phyloP scores from a whole-genome alignment of 2,329 filamentous ascomycete species.

The Calycina herbarum region DNA sequence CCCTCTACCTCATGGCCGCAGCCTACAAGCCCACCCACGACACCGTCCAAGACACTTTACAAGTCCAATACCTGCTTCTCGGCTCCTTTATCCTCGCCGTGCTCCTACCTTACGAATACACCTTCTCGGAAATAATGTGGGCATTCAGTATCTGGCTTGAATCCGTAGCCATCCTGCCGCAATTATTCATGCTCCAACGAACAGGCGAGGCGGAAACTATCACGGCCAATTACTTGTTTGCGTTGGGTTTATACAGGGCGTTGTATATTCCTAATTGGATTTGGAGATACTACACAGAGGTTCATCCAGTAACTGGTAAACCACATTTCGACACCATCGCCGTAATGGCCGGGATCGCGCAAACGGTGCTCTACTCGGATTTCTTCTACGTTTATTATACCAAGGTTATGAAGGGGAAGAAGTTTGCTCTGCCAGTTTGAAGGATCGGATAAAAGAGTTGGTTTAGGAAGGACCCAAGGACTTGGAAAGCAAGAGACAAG shows the following conservation, averaged over 20 bases:
- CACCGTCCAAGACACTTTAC: conserved; percentile 95
- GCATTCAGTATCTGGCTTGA: conserved; percentile 98
- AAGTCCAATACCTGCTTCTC: conserved; percentile 88
- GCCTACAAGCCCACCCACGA: conserved; percentile 98
- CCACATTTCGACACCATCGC: conserved; percentile 80
- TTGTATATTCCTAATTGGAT: conserved; percentile 99
- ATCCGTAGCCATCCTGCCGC: conserved; percentile 91
- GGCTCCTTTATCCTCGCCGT: conserved; percentile 77
- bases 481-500: conserved; percentile 1
- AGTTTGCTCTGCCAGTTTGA: conserved; percentile 83
- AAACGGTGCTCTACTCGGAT: conserved; percentile 95
- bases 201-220: conserved; percentile 99
- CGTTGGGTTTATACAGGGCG: conserved; percentile 85
- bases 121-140: conserved; percentile 84
- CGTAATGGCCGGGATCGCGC: conserved; percentile 83
- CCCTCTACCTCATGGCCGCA: conserved; percentile 96
- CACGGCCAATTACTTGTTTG: conserved; percentile 96
- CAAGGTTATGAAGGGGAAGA: conserved; percentile 87
- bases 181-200: conserved; percentile 96
- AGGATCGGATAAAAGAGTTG: conserved; percentile 2
- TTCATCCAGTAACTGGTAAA: conserved; percentile 29
- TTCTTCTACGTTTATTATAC: conserved; percentile 99
- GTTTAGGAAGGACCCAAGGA: no score
- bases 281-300: conserved; percentile 80
- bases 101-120: conserved; percentile 84